Evolutionary conservation across 225 moss, liverwort and hornwort species (phyloP).

Genomic region (Antitrichia curtipendula): DNA sequence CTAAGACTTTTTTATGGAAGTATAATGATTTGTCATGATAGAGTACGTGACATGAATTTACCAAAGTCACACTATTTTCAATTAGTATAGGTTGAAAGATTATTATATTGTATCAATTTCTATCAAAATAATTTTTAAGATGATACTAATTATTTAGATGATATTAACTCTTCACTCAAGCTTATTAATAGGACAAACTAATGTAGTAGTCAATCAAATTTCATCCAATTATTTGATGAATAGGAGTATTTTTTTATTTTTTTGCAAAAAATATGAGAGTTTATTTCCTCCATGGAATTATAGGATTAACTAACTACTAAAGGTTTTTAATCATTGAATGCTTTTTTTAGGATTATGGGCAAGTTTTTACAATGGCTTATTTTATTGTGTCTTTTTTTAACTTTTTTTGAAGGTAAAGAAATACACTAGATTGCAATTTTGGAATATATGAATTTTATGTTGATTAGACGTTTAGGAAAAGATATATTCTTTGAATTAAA

Average conservation of each 20-base stretch:
- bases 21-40: too few species aligned
- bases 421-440: neutral
- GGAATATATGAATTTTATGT: neutral
- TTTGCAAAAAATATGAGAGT: neutral
- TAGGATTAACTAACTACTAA: too few species aligned
- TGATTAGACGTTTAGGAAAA: accelerated
- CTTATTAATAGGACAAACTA: neutral
- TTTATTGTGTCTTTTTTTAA: too few species aligned
- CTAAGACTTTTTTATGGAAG: too few species aligned
- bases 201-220: neutral
- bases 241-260: too few species aligned
- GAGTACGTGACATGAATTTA: neutral
- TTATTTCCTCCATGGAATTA: neutral
- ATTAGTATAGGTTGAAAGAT: neutral
- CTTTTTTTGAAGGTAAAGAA: too few species aligned
- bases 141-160: neutral
- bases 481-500: neutral
- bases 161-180: neutral
- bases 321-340: too few species aligned
- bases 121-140: neutral
- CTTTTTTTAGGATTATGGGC: too few species aligned
- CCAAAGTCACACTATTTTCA: neutral
- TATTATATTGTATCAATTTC: neutral
- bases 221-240: neutral
- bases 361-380: too few species aligned